Evolutionary conservation across 202 grass and related monocot species (phyloP), one percentile per base, ranked within the genome.

Genomic region (Panicum virgatum): DNA sequence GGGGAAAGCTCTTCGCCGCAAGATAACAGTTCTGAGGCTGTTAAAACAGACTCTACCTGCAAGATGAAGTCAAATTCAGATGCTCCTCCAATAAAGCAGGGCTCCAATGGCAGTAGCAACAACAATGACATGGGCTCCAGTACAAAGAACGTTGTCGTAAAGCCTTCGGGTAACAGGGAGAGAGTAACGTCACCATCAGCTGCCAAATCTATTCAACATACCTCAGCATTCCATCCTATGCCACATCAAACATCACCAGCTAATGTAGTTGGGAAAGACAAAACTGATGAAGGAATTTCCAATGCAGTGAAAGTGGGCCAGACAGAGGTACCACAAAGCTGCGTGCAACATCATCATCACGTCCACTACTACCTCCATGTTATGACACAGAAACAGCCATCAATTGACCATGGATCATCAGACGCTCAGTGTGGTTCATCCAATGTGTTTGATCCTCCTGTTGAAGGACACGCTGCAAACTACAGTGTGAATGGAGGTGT

Each of bases 41-140:
- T 87, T 80, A 96, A 96, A 84, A 90, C 80, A 0, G 87, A 92
- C 26, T 93, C 84, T 56, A 88, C 87, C 38, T 68, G 84, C 67
- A 91, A 95, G 81, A 86, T 88, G 69, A 87, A 82, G 38, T 98
- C 90, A 22, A 80, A 71, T 77, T 96, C 92, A 58, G 86, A 98
- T 86, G 89, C 57, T 82, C 72, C 73, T 85, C 80, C 76, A 54
- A 62, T 90, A 72, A 93, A 98, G 60, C 90, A 93, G 54, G 93
- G 89, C 20, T 96, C 93, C 36, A 90, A 96, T 87, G 91, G 84
- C 54, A 93, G 89, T 84, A 92, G 89, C 81, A 92, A 94, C 52
- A 93, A 93, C 54, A 87, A 92, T 44, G 91, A 91, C 76, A 94
- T 92, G 89, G 96, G 89, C 20, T 99, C 96, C 58, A 94, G 87